Conservation (phyloP, 495 filamentous ascomycete species). For the Aspergillus panamensis region DNA sequence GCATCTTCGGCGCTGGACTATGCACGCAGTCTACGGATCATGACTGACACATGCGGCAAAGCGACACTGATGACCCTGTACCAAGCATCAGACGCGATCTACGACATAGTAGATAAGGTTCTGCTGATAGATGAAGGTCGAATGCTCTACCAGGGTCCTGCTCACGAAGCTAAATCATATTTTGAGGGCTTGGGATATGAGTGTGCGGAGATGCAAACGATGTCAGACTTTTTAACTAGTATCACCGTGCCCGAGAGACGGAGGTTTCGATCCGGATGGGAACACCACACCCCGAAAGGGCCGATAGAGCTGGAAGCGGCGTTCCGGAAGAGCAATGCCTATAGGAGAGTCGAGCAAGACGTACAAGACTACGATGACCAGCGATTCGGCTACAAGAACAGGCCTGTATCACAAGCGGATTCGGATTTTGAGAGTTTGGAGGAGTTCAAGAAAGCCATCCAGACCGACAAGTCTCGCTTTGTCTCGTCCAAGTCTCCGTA, state of each 20-base stretch:
- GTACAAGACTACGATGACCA: conserved; percentile 47
- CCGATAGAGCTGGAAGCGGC: conserved; percentile 54
- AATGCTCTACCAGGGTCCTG: conserved; percentile 75
- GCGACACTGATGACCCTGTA: conserved; percentile 79
- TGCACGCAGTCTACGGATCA: conserved; percentile 65
- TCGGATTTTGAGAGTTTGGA: conserved; percentile 47
- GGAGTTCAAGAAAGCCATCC: conserved; percentile 42
- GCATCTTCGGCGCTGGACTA: conserved; percentile 73
- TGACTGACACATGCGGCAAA: conserved; percentile 75
- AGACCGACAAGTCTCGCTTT: conserved; percentile 38
- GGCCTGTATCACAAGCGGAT: conserved; percentile 28
- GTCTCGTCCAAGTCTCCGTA: conserved; percentile 47
- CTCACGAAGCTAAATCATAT: conserved; percentile 64
- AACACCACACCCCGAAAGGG: conserved; percentile 63
- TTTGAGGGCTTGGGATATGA: conserved; percentile 81
- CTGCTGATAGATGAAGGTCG: conserved; percentile 73
- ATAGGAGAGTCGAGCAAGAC: conserved; percentile 37
- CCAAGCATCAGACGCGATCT: conserved; percentile 81
- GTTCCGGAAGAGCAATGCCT: conserved; percentile 10
- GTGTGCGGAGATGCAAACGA: conserved; percentile 72
- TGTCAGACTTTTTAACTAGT: conserved; percentile 78
- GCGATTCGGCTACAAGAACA: conserved; percentile 27
- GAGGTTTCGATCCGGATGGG: conserved; percentile 58
- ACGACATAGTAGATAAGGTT: conserved; percentile 81
- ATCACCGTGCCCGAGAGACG: conserved; percentile 70